Evolutionary conservation across 2,329 filamentous ascomycete genomes (phyloP).

Genomic region (Cylindrodendrum hubeiense): DNA sequence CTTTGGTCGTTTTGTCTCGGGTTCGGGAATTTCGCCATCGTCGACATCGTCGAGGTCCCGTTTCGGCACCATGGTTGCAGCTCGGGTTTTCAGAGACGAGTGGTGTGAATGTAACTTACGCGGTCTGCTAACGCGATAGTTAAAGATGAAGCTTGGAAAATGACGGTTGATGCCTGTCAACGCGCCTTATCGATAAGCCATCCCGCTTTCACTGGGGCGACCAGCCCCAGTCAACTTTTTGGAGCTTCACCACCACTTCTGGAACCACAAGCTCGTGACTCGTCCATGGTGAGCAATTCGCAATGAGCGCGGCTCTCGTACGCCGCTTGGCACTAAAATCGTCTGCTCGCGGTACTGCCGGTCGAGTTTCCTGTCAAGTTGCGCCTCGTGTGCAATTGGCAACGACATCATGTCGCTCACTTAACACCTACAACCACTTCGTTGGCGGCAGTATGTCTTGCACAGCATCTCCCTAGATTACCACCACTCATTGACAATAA

Average conservation of each 20-base stretch:
- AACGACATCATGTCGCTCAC: slow-evolving; percentile 41
- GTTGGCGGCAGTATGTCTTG: slow-evolving; percentile 46
- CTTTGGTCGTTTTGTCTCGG: slow-evolving; percentile 44
- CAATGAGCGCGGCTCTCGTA: slow-evolving; percentile 49
- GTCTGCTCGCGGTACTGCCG: background rate
- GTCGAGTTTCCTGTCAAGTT: background rate
- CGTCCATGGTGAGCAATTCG: slow-evolving; percentile 40
- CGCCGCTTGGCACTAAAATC: slow-evolving; percentile 39
- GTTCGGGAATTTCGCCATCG: slow-evolving; percentile 43
- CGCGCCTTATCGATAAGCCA: slow-evolving; percentile 32
- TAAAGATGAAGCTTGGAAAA: slow-evolving; percentile 11
- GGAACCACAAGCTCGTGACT: slow-evolving; percentile 9
- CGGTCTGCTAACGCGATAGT: slow-evolving; percentile 1
- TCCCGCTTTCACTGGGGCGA: slow-evolving; percentile 29
- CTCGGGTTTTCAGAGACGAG: background rate
- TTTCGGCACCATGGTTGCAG: slow-evolving; percentile 50
- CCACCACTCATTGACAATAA: slow-evolving; percentile 3
- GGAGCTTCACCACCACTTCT: slow-evolving; percentile 23
- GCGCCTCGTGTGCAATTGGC: slow-evolving; percentile 17
- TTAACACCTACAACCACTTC: slow-evolving; percentile 53
- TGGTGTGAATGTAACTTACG: background rate
- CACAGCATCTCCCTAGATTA: slow-evolving; percentile 8
- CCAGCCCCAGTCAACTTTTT: slow-evolving; percentile 17
- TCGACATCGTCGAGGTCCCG: slow-evolving; percentile 49
- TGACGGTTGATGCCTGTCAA: slow-evolving; percentile 34